Evolutionary conservation across 108 stramenopile genomes (phyloP), one percentile per base, ranked within the genome.

Genomic region (Discostella stelligeroides): DNA sequence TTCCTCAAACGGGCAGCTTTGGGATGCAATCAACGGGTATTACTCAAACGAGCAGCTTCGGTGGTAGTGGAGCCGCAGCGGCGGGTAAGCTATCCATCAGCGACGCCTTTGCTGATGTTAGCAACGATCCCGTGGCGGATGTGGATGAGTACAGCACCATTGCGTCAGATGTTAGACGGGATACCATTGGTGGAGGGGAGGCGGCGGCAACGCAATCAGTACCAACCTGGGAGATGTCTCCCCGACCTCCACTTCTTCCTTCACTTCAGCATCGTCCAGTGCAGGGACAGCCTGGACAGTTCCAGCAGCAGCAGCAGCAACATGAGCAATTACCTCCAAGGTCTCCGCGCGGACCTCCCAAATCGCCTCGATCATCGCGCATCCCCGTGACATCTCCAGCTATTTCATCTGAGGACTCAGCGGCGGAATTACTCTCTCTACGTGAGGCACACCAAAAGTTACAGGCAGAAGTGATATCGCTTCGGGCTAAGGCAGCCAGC

Each of bases 31-130:
- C 30, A 39, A 27, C 21, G 43, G 34, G 46, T 24, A 41, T 45
- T n/a, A 40, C 24, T n/a, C 54, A 68, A 21, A 43, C 67, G 25
- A 27, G 51, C 66, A 57, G 66, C 60, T 55, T 38, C 7, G 65
- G 62, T 21, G 46, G 43, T 11, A 46, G 46, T 30, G 61, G 38
- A 66, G 81, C 79, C 82, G 34, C 6, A 6, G 34, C 34, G 34
- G 34, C 34, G 34, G 34, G 34, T 6, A 34, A 34, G 6, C 34
- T 34, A 5, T 34, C 76, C 46, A 84, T 95, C 55, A 81, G 84
- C 45, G 91, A 95, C 72, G 93, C 93, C 14, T 95, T 92, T 71
- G 93, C 91, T 29, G 93, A 88, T 28, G 47, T 95, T 24, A 80
- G 59, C 49, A 55, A 69, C 28, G 34, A 75, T 37, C 70, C 70